Evolutionary conservation across 2,329 filamentous ascomycete genomes (phyloP).

Genomic region (Magnaporthiopsis incrustans): DNA sequence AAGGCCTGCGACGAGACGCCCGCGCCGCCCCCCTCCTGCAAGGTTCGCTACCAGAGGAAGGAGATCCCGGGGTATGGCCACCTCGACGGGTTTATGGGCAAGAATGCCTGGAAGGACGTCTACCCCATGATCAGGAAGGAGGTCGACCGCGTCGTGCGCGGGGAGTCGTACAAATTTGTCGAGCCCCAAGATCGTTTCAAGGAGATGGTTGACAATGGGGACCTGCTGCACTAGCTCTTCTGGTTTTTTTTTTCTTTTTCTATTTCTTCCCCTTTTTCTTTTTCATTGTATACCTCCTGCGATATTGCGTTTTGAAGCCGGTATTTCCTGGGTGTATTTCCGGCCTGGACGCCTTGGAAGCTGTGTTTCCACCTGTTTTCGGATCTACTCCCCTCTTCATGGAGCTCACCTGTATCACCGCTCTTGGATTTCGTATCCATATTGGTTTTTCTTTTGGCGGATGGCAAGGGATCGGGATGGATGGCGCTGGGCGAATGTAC

Average conservation of each 20-base stretch:
- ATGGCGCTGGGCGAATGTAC: background rate
- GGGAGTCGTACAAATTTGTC: constrained; percentile 31
- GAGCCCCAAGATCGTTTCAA: constrained; percentile 36
- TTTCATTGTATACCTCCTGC: background rate
- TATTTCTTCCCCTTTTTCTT: background rate
- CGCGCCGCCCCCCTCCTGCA: constrained; percentile 12
- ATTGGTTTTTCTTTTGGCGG: background rate
- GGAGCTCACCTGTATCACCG: background rate
- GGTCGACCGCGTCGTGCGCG: constrained; percentile 43
- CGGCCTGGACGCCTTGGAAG: background rate
- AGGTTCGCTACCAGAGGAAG: constrained; percentile 38
- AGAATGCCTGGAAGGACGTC: constrained; percentile 50
- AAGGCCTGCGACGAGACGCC: background rate
- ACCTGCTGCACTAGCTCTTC: constrained; percentile 24
- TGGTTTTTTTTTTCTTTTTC: background rate
- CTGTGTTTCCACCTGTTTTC: background rate
- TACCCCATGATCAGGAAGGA: constrained; percentile 48
- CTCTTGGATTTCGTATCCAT: background rate
- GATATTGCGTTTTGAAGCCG: too few species aligned
- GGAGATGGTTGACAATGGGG: constrained; percentile 30
- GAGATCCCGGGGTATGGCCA: constrained; percentile 53
- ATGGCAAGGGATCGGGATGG: background rate
- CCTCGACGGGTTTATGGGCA: constrained; percentile 55
- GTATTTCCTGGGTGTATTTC: too few species aligned
- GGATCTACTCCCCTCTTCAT: background rate